phyloP scores from a whole-genome alignment of 1,139 yeast species.

The Blastobotrys serpentis region DNA sequence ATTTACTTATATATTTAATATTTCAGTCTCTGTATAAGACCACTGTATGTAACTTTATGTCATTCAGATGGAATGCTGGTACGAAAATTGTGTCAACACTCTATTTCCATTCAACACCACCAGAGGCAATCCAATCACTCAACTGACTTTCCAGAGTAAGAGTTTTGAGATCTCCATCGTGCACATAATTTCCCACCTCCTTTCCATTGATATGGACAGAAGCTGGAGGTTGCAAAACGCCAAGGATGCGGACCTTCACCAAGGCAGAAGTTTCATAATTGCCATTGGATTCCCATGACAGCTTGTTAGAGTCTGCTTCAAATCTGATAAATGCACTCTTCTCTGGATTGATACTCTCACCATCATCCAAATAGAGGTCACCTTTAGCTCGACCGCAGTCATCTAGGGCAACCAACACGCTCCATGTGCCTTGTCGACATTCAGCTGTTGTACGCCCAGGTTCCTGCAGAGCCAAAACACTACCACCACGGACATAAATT shows the following conservation, averaged over 20 bases:
- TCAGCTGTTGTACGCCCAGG: slow-evolving; percentile 40
- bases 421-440: slow-evolving; percentile 38
- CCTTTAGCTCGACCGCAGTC: slow-evolving; percentile 21
- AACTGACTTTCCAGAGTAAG: neutral
- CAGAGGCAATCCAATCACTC: neutral
- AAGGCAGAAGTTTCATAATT: neutral
- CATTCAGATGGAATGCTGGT: too few relatives aligned
- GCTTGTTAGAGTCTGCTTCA: neutral
- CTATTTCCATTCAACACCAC: neutral
- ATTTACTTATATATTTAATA: too few relatives aligned
- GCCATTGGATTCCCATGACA: neutral
- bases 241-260: neutral
- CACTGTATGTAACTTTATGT: too few relatives aligned
- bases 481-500: slow-evolving; percentile 24
- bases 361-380: slow-evolving; percentile 35
- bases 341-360: slow-evolving; percentile 26
- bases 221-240: neutral
- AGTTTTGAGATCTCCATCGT: neutral
- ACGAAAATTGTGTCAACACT: too few relatives aligned
- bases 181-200: neutral
- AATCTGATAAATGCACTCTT: neutral
- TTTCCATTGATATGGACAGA: neutral
- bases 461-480: slow-evolving; percentile 31
- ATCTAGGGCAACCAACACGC: slow-evolving; percentile 37
- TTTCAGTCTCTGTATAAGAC: too few relatives aligned